These are phyloP conservation scores for Monosporozyma solicola DNA, from an alignment of 805 yeast genomes.

Conservation along the genomic window DNA sequence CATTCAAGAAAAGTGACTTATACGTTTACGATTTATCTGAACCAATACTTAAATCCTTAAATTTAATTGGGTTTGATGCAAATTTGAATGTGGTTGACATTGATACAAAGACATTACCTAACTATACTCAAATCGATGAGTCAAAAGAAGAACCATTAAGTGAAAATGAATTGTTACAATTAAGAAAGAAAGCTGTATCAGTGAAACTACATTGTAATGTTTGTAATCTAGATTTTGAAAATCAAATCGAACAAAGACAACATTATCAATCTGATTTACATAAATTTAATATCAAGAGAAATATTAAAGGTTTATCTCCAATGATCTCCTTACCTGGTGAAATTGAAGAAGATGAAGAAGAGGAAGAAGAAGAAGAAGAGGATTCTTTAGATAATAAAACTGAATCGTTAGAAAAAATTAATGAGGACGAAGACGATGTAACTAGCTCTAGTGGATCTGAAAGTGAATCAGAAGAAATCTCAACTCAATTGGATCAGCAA, in stretches of 20 bases:
- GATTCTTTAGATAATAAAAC: slow-evolving; percentile 9
- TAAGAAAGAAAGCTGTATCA: slow-evolving; percentile 8
- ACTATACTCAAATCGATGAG: not conserved
- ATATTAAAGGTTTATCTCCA: slow-evolving; percentile 35
- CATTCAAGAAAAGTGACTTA: slow-evolving; percentile 30
- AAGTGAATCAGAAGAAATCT: slow-evolving; percentile 16
- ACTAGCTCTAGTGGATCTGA: slow-evolving; percentile 7
- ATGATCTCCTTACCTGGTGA: slow-evolving; percentile 54
- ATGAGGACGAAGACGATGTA: slow-evolving; percentile 5
- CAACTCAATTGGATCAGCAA: slow-evolving; percentile 9
- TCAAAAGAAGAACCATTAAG: slow-evolving; percentile 4
- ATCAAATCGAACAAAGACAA: slow-evolving; percentile 19
- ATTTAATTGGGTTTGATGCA: slow-evolving; percentile 48
- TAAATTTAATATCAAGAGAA: slow-evolving; percentile 50
- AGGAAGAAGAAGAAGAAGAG: slow-evolving; percentile 7
- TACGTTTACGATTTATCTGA: slow-evolving; percentile 42
- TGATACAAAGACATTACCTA: not conserved
- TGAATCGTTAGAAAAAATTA: slow-evolving; percentile 27
- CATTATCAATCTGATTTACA: slow-evolving; percentile 56
- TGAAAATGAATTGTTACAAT: slow-evolving; percentile 10
- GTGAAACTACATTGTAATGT: slow-evolving; percentile 14
- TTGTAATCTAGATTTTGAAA: slow-evolving; percentile 19
- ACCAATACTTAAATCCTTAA: slow-evolving; percentile 37
- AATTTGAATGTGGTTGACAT: slow-evolving; percentile 32
- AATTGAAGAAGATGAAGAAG: slow-evolving; percentile 33